Conservation (phyloP, 306 rosid genomes). For the Rosa lucieae region DNA sequence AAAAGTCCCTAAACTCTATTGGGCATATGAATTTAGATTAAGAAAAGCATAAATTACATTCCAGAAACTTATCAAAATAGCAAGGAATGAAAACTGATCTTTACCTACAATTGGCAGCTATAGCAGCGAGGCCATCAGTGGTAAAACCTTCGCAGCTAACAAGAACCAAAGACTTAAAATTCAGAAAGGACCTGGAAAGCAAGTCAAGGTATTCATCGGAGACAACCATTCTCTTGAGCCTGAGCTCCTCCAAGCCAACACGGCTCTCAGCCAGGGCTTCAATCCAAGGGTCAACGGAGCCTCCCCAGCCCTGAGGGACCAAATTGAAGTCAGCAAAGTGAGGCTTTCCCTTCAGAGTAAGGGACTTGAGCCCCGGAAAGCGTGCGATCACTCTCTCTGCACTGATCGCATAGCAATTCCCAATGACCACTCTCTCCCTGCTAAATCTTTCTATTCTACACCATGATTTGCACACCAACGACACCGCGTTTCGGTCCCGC, state of each 20-base stretch:
- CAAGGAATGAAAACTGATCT: neutral
- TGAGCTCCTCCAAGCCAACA: constrained; percentile 74
- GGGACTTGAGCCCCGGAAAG: constrained; percentile 63
- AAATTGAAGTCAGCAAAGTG: constrained; percentile 95
- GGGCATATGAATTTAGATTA: neutral
- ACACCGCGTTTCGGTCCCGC: constrained; percentile 74
- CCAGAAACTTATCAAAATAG: neutral
- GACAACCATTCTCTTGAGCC: constrained; percentile 87
- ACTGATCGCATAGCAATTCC: constrained; percentile 82
- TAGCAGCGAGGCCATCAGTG: constrained; percentile 84
- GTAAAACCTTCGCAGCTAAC: constrained; percentile 93
- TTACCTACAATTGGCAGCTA: constrained; percentile 92
- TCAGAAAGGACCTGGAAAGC: constrained; percentile 69
- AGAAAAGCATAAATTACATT: neutral
- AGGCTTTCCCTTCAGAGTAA: constrained; percentile 90
- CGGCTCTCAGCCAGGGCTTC: constrained; percentile 52
- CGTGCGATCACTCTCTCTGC: constrained; percentile 71
- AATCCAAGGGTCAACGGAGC: constrained; percentile 76
- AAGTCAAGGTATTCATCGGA: constrained; percentile 82
- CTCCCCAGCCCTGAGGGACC: constrained; percentile 93
- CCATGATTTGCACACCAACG: constrained; percentile 90
- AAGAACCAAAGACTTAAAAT: constrained; percentile 79
- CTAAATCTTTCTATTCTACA: constrained; percentile 70
- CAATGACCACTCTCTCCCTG: constrained; percentile 68
- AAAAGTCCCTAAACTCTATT: neutral